Percentiles rank a stretch among this genome's conserved stretches.
Conservation (phyloP, 2,329 filamentous ascomycete genomes). For the Acephala macrosclerotiorum region DNA sequence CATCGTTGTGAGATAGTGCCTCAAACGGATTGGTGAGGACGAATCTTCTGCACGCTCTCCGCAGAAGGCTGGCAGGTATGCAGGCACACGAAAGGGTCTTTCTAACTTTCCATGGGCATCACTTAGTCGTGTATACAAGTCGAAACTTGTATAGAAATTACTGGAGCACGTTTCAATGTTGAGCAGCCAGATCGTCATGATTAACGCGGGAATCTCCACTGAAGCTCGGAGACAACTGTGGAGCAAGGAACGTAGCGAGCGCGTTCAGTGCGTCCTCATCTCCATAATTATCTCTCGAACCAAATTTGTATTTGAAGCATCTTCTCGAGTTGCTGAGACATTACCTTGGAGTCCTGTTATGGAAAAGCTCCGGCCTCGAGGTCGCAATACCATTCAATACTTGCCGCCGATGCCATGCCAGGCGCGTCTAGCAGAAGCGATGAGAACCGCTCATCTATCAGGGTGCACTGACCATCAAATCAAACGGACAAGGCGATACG, state of each 20-base stretch:
- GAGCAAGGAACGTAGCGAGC: slow-evolving; percentile 17
- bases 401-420: slow-evolving; percentile 21
- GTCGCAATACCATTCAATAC: slow-evolving; percentile 15
- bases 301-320: not conserved
- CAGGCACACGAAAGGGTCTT: slow-evolving; percentile 26
- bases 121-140: not conserved
- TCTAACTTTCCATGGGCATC: not conserved
- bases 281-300: slow-evolving; percentile 20
- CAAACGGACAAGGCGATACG: slow-evolving; percentile 15
- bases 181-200: slow-evolving; percentile 19
- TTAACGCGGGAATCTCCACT: slow-evolving; percentile 25
- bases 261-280: slow-evolving; percentile 23
- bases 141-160: slow-evolving; percentile 7
- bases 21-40: slow-evolving; percentile 2
- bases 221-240: slow-evolving; percentile 14
- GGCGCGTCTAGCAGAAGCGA: slow-evolving; percentile 27
- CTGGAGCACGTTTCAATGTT: slow-evolving; percentile 14
- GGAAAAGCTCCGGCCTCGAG: slow-evolving; percentile 8
- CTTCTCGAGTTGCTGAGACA: slow-evolving; percentile 3
- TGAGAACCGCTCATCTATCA: slow-evolving; percentile 19
- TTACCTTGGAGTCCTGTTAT: slow-evolving; percentile 12
- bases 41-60: slow-evolving; percentile 19
- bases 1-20: not conserved
- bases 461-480: slow-evolving; percentile 12
- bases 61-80: slow-evolving; percentile 27